Evolutionary conservation across 805 yeast species (phyloP).

Genomic region (Metschnikowia kofuensis): DNA sequence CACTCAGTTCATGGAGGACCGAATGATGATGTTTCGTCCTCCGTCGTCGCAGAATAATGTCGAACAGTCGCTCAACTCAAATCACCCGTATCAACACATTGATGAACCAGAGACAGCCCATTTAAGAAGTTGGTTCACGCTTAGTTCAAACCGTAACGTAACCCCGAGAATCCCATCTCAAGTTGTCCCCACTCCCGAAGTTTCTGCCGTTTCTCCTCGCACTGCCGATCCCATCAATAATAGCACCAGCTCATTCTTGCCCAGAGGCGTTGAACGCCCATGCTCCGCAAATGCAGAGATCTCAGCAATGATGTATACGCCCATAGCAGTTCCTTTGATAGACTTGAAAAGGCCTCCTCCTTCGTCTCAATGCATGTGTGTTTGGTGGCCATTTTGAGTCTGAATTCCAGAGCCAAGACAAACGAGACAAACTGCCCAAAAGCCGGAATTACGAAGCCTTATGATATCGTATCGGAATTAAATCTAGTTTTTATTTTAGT

Average conservation of each 20-base stretch:
- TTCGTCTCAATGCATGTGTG: constrained; percentile 6
- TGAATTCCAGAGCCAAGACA: too few relatives aligned
- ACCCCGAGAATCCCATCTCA: neutral
- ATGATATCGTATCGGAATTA: constrained; percentile 2
- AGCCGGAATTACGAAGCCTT: neutral
- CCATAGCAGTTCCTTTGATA: constrained; percentile 12
- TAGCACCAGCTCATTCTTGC: constrained; percentile 14
- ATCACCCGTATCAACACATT: constrained; percentile 16
- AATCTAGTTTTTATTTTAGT: constrained; percentile 1
- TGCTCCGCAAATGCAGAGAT: constrained; percentile 3
- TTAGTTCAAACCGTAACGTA: neutral
- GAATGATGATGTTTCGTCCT: constrained; percentile 16
- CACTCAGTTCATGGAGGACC: constrained; percentile 16
- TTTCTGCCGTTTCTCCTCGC: neutral
- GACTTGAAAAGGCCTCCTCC: constrained; percentile 7
- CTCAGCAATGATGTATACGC: constrained; percentile 12
- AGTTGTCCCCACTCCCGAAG: neutral
- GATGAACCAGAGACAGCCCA: constrained; percentile 3
- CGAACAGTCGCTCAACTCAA: constrained; percentile 10
- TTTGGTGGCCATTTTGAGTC: constrained; percentile 8
- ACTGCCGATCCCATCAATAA: constrained; percentile 4
- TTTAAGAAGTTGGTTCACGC: constrained; percentile 7
- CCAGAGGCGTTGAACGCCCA: constrained; percentile 9
- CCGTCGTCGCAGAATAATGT: constrained; percentile 16
- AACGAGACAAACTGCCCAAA: neutral